Evolutionary conservation across 192 early-diverging fungal species (phyloP), one percentile per base, ranked within the genome.

Genomic region (Coemansia sp.): DNA sequence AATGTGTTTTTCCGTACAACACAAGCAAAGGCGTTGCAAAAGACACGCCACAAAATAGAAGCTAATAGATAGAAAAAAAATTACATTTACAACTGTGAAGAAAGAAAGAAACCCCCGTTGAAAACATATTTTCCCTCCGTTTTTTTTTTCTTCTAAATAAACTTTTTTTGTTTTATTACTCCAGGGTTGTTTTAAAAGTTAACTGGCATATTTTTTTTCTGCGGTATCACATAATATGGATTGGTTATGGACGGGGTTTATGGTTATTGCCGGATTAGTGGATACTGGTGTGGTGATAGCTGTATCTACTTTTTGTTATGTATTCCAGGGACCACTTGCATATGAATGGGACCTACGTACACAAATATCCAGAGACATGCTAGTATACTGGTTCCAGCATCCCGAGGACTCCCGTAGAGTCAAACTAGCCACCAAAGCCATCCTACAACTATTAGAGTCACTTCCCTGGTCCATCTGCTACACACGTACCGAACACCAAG

Each of bases 341-440:
- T 12, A 55, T 0, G 32, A 60, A 3, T 79, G 76, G 76, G 57
- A 66, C 33, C 61, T 31, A 8, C 55, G 56, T 3, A 73, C 68
- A 7, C 67, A 79, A 22, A 31, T 70, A 4, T 34, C 56, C 11
- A 63, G 66, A 32, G 76, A 79, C 16, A 3, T 79, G 30, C 7
- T 79, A n/a, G 11, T 45, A 32, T 64, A 69, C 45, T 80, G n/a
- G 33, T 25, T 20, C 14, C 14, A 3, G 40, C 29, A 56, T 3
- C 14, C 12, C 0, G 30, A 56, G 54, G 30, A 12, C 20, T 52
- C 18, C 7, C 18, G 16, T 10, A 52, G 51, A 20, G 51, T 12
- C 51, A 14, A 25, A 52, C 20, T 3, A 14, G 42, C 42, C 5
- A 2, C 16, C 11, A 11, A 3, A 14, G 42, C 42, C 42, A 45